Evolutionary conservation across 441 rosid genomes (phyloP), one percentile per base, ranked within the genome.

Genomic region (Eruca vesicaria): DNA sequence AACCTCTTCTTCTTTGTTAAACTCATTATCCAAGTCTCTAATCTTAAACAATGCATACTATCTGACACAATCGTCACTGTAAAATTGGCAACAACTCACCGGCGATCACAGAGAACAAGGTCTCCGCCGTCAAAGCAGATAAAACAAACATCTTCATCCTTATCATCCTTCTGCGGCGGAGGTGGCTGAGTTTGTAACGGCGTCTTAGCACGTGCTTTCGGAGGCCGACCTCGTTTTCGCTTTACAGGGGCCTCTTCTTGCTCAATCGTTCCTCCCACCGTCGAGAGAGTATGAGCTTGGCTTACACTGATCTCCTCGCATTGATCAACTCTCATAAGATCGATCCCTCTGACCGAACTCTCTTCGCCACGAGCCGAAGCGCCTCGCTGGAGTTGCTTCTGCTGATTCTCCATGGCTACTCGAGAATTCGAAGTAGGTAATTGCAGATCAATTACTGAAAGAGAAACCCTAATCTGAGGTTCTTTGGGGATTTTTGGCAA

Each of bases 51-150:
- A 23, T 29, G 60, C 53, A 52, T 56, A 57, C 41, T 21, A 63
- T 21, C 61, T 21, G 63, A 29, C 59, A 62, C 23, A 78, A 63
- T 9, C 18, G 33, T 32, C n/a, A 41, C 35, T 9, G 14, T 41
- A 29, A 29, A 28, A 28, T 28, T 28, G 31, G 6, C 31, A 28
- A 28, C 3, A 28, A 28, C 31, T 28, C 31, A 28, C 31, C 31
- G 82, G 76, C 99, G 98, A 91, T 97, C 99, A 69, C 99, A 97
- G 31, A 97, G 92, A 78, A 97, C 99, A 28, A 97, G 94, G 73
- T 89, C 88, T 43, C 99, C 99, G 41, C 99, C 99, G 77, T 97
- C 99, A 68, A 97, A 97, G 86, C 99, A 97, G 35, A 97, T 92
- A 68, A 97, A 97, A 65, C 99, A 97, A 75, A 97, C 99, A 76